phyloP scores from a whole-genome alignment of 306 rosid species.

The Casuarina equisetifolia region DNA sequence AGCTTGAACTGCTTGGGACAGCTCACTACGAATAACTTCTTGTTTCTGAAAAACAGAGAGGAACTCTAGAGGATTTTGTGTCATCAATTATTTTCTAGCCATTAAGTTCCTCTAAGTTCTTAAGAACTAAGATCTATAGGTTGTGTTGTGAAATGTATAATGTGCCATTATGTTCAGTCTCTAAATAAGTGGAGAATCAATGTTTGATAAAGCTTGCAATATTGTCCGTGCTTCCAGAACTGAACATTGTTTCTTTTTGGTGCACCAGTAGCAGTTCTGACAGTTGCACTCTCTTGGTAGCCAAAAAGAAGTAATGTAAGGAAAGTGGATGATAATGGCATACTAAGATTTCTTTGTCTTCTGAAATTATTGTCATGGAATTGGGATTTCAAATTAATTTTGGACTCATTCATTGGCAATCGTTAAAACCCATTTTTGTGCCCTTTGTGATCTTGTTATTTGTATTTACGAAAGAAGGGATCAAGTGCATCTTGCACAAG shows the following conservation, averaged over 20 bases:
- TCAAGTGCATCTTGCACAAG: background rate
- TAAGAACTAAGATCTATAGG: background rate
- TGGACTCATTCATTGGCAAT: background rate
- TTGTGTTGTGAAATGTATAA: background rate
- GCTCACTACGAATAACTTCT: background rate
- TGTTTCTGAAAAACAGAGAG: background rate
- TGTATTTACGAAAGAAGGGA: background rate
- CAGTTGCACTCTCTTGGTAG: background rate
- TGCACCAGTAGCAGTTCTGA: background rate
- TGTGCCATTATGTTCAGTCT: too few species aligned
- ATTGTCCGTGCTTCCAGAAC: background rate
- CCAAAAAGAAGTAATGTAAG: background rate
- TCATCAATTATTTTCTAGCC: background rate
- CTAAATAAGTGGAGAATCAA: too few species aligned
- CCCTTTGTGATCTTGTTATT: background rate
- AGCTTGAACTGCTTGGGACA: background rate
- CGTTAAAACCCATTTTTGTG: background rate
- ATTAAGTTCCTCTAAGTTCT: background rate
- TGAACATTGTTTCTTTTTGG: background rate
- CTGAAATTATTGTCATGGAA: background rate
- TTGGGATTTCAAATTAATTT: background rate
- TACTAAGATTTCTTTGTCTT: background rate
- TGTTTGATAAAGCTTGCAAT: too few species aligned
- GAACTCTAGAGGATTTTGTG: background rate
- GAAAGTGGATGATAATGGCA: background rate